Base-by-base conservation (phyloP, 345 rosid genomes). In the Salix dunnii region DNA sequence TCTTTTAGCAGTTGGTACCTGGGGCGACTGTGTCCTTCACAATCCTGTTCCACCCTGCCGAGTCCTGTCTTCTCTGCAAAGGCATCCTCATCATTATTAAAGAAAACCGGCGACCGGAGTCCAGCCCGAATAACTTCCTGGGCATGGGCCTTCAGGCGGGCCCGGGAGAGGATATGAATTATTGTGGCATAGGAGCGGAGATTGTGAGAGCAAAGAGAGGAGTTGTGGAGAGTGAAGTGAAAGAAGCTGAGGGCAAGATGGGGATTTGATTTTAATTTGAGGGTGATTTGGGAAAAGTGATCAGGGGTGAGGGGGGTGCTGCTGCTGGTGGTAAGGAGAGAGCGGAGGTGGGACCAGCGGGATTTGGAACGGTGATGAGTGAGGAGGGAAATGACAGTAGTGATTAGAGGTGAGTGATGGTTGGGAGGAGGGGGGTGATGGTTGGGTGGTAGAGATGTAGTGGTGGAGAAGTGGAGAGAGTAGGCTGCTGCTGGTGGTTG, bases 331-430 rank as follows among this genome's bases (percentile, higher is more conserved):
- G 91, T 84, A 83, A 75, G 82, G 51, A 91, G 90, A 4, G 91
- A 68, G 75, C 86, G 90, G 85, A 93, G 89, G 76, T 87, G 83
- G 72, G 81, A 84, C 97, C 97, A 93, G 2, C 96, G 89, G 68
- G 94, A 89, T 75, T 91, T 93, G 84, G 94, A 90, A 75, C 92
- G 92, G 84, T 90, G 93, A 85, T 90, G 86, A 74, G 85, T 89
- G 79, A 95, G 91, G 82, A 93, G 80, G 55, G 94, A 87, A 66
- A 87, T 85, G 82, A 86, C 85, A 81, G 83, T 46, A 77, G 94
- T 60, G 73, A 87, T 72, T 43, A 82, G 51, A 60, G 82, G 81
- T 58, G 73, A 43, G 9, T 27, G 74, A 4, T 64, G 83, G 61
- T 79, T 75, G 13, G 87, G 76, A 53, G 86, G 76, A 60, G 82